A percentile compares a stretch with the other conserved stretches of the same genome.
Conservation (phyloP, 2,329 filamentous ascomycete species). For the Epichloe sp. region DNA sequence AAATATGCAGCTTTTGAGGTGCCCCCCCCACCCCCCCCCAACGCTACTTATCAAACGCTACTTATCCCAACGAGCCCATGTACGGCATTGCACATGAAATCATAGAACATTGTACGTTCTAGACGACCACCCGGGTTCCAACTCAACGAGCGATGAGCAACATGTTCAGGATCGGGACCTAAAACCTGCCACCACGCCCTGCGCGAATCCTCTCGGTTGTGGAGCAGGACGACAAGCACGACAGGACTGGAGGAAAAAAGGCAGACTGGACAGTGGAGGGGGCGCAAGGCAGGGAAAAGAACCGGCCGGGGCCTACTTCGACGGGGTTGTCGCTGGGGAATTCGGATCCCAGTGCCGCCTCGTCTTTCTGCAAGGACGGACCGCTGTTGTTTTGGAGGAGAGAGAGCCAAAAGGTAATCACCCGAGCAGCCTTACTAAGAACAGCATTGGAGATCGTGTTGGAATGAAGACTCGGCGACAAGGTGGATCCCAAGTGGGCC, state of each 20-base stretch:
- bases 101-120: background rate
- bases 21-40: too few relatives aligned
- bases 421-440: background rate
- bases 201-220: background rate
- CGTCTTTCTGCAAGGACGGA: background rate
- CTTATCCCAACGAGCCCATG: too few relatives aligned
- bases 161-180: too few relatives aligned
- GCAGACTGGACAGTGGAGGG: background rate
- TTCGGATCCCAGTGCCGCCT: background rate
- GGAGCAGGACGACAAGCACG: too few relatives aligned
- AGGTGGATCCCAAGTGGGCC: background rate
- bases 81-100: background rate
- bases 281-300: background rate
- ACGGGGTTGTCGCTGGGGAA: background rate
- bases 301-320: background rate
- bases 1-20: background rate
- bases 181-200: background rate
- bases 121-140: background rate
- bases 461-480: constrained; percentile 1
- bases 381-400: background rate
- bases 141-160: background rate
- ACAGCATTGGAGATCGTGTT: background rate
- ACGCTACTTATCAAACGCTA: too few relatives aligned
- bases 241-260: background rate
- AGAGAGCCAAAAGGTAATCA: background rate